Percentiles rank a stretch among this genome's conserved stretches.
These are phyloP conservation scores for Rhodotorula sp. DNA, from an alignment of 1,284 basidiomycete species.

Conservation along the genomic window DNA sequence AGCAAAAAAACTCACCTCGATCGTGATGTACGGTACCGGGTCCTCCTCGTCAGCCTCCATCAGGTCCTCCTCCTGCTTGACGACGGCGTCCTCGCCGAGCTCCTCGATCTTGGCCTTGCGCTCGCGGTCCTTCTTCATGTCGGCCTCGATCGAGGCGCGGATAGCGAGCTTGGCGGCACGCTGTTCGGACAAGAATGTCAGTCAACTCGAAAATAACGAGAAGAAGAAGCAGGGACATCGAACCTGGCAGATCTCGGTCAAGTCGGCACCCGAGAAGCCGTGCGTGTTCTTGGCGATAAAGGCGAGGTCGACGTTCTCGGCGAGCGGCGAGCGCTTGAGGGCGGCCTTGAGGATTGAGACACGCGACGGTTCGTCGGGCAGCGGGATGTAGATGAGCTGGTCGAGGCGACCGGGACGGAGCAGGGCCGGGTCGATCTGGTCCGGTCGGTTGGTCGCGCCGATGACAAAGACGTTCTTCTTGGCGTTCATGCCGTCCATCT, in stretches of 20 bases:
- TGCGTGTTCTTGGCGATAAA: slow-evolving; percentile 94
- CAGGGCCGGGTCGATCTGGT: slow-evolving; percentile 95
- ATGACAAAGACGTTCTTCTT: slow-evolving; percentile 86
- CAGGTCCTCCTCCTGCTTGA: slow-evolving; percentile 60
- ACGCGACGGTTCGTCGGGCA: slow-evolving; percentile 88
- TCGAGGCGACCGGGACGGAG: slow-evolving; percentile 98
- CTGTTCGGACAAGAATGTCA: slow-evolving; percentile 21
- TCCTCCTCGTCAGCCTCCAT: slow-evolving; percentile 62
- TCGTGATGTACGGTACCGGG: slow-evolving; percentile 93
- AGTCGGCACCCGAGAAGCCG: slow-evolving; percentile 98
- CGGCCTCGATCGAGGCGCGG: slow-evolving; percentile 88
- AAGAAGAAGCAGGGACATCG: not conserved
- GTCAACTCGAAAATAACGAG: not conserved
- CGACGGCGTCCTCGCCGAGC: slow-evolving; percentile 59
- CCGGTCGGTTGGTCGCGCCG: slow-evolving; percentile 97
- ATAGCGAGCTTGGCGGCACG: slow-evolving; percentile 96
- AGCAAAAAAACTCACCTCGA: slow-evolving; percentile 41
- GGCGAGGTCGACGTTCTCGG: slow-evolving; percentile 75
- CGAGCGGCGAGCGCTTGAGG: slow-evolving; percentile 88
- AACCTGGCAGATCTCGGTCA: slow-evolving; percentile 94
- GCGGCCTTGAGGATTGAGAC: slow-evolving; percentile 86
- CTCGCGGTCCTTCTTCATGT: slow-evolving; percentile 77
- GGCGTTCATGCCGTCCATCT: slow-evolving; percentile 99
- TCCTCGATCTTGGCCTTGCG: slow-evolving; percentile 76
- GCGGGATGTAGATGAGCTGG: slow-evolving; percentile 53